Evolutionary conservation across 768 basidiomycete genomes (phyloP).

Genomic region (Terana coerulea): DNA sequence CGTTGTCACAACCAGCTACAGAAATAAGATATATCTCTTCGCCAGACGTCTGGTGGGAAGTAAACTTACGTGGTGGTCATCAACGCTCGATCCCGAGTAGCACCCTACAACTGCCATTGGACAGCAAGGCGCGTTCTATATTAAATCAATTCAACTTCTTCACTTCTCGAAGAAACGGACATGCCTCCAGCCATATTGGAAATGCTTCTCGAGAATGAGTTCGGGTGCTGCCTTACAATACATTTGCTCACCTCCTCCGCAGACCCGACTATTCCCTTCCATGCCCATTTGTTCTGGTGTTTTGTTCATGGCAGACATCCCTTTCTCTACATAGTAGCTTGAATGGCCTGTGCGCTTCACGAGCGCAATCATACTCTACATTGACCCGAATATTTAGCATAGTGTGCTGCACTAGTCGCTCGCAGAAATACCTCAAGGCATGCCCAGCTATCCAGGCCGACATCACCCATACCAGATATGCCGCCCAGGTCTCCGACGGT

Average conservation of each 20-base stretch:
- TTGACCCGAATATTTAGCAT: neutral
- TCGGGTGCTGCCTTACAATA: slow-evolving; percentile 5
- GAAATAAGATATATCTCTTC: neutral
- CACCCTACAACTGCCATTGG: slow-evolving; percentile 76
- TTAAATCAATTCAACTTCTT: too few species aligned
- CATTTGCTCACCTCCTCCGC: slow-evolving; percentile 67
- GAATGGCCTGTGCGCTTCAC: slow-evolving; percentile 81
- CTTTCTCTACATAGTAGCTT: slow-evolving; percentile 83
- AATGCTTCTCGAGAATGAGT: slow-evolving; percentile 47
- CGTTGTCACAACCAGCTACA: slow-evolving; percentile 58
- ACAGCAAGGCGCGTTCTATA: slow-evolving; percentile 78
- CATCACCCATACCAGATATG: slow-evolving; percentile 62
- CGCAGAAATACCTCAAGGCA: slow-evolving; percentile 50
- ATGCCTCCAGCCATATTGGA: slow-evolving; percentile 81
- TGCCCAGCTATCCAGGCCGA: slow-evolving; percentile 78
- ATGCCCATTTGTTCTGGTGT: slow-evolving; percentile 69
- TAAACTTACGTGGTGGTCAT: slow-evolving; percentile 68
- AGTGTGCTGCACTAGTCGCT: neutral
- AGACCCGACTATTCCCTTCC: slow-evolving; percentile 58
- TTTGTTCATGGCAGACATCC: slow-evolving; percentile 81
- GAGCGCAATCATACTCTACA: slow-evolving; percentile 63
- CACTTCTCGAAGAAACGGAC: too few species aligned
- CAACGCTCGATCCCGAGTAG: slow-evolving; percentile 77
- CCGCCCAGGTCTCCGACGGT: slow-evolving; percentile 80
- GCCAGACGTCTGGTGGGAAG: too few species aligned